A percentile compares a stretch with the other conserved stretches of the same genome.
These are phyloP conservation scores for Trifolium dubium DNA, from an alignment of 306 rosid species.

Conservation along the genomic window DNA sequence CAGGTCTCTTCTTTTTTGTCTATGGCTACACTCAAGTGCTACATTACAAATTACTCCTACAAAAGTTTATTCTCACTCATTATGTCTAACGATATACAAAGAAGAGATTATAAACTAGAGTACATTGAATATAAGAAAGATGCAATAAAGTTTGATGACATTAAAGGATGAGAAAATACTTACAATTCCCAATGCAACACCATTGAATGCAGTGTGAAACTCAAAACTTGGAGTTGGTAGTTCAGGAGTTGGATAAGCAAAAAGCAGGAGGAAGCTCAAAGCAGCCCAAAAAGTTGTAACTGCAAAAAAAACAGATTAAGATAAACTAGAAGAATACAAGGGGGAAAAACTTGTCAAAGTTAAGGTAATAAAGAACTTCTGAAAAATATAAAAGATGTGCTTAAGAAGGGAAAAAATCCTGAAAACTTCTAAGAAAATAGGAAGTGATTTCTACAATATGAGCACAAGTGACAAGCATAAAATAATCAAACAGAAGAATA, in stretches of 20 bases:
- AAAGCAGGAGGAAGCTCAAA: conserved; percentile 84
- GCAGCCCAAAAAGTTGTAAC: conserved; percentile 81
- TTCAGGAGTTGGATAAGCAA: conserved; percentile 99
- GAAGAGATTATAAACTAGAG: conserved; percentile 26
- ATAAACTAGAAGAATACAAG: conserved; percentile 36
- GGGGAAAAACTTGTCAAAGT: conserved; percentile 16
- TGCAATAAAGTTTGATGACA: conserved; percentile 23
- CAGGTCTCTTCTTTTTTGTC: conserved; percentile 21
- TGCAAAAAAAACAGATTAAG: conserved; percentile 52
- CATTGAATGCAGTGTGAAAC: conserved; percentile 90
- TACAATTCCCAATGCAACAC: conserved; percentile 97
- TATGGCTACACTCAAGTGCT: conserved; percentile 26
- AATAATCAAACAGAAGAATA: conserved; percentile 44
- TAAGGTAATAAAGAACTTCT: neutral
- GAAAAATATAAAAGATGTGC: conserved; percentile 11
- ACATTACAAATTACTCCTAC: neutral
- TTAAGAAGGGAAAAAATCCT: neutral
- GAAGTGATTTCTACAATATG: conserved; percentile 16
- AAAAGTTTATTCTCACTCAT: conserved; percentile 12
- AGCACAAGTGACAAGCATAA: conserved; percentile 11
- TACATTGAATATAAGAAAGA: conserved; percentile 16
- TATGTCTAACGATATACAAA: conserved; percentile 17
- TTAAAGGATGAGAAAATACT: conserved; percentile 49
- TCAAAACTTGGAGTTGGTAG: conserved; percentile 94
- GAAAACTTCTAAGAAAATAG: neutral